Percentiles rank a stretch among this genome's conserved stretches.
phyloP scores from a whole-genome alignment of 805 yeast species.

The Vanderwaltozyma yarrowii region DNA sequence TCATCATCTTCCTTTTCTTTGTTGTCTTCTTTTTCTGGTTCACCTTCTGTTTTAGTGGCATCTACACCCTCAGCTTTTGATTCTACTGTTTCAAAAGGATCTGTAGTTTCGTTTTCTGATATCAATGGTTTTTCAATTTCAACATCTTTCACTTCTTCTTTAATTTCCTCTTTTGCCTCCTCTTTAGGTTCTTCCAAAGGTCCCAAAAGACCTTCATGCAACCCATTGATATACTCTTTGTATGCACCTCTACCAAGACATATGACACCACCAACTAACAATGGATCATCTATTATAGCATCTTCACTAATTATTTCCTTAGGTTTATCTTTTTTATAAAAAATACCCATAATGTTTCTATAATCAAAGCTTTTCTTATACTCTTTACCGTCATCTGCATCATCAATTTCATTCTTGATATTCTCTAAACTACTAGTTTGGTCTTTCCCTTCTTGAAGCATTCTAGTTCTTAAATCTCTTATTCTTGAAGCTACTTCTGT shows the following conservation, averaged over 20 bases:
- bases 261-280: slow-evolving; percentile 68
- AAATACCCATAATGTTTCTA: slow-evolving; percentile 50
- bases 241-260: slow-evolving; percentile 94
- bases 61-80: slow-evolving; percentile 6
- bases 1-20: slow-evolving; percentile 7
- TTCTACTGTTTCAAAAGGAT: slow-evolving; percentile 3
- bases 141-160: slow-evolving; percentile 1
- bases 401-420: slow-evolving; percentile 8
- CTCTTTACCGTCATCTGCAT: slow-evolving; percentile 15
- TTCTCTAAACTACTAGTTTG: no score
- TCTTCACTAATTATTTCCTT: slow-evolving; percentile 34
- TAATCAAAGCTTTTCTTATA: slow-evolving; percentile 28
- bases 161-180: slow-evolving; percentile 4
- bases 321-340: slow-evolving; percentile 28
- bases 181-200: slow-evolving; percentile 53
- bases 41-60: slow-evolving; percentile 5
- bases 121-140: not conserved
- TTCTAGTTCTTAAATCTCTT: slow-evolving; percentile 51
- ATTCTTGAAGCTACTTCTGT: slow-evolving; percentile 71
- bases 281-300: slow-evolving; percentile 34
- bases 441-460: slow-evolving; percentile 13
- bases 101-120: slow-evolving; percentile 1
- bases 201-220: slow-evolving; percentile 92
- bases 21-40: slow-evolving; percentile 4
- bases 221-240: slow-evolving; percentile 82